Base-by-base conservation (phyloP, 1,284 basidiomycete genomes). In the Tranzscheliella williamsii region DNA sequence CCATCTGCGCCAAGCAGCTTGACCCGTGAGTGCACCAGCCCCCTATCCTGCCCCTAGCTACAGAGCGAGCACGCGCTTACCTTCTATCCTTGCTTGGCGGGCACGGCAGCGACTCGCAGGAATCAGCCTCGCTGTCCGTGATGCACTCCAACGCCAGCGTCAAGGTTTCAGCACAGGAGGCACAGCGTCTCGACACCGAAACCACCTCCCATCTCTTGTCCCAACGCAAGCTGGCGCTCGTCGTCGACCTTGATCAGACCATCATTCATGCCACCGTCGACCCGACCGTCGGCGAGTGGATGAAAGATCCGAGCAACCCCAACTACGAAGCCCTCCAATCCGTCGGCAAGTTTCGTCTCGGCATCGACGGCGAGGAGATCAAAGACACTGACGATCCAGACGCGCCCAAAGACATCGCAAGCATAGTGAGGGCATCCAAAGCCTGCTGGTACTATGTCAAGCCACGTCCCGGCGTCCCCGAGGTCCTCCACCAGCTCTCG, bases 261-360 rank as follows among this genome's bases (percentile, higher is more conserved):
- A 92, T 98, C 74, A 91, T 98, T 8, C 94, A 98, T 76, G 94
- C 95, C 9, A 97, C 94, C 0, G 94, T 97, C 26, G 94, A 98
- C 79, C 93, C 95, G 1, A 97, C 94, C 0, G 91, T 97, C 0
- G 92, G 91, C 21, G 93, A 97, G 76, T 97, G 94, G 94, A 89
- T 96, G 75, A 79, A 83, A 2, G 91, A 94, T 74, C 87, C 81
- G 44, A 81, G 81, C 50, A 93, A 93, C 79, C 89, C 91, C 9
- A 94, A 94, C 75, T 90, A 87, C 85, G 84, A 86, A 30, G 90
- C 89, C 2, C 81, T 97, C 56, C 86, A 87, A 56, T 91, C 94
- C 67, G 91, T 97, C 42, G 79, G 75, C 24, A 86, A 85, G 72
- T 97, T 97, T 79, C 85, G 85, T 47, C 83, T 97, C 7, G 86